Base-by-base conservation (phyloP, 306 rosid genomes). In the Vigna hirtella region DNA sequence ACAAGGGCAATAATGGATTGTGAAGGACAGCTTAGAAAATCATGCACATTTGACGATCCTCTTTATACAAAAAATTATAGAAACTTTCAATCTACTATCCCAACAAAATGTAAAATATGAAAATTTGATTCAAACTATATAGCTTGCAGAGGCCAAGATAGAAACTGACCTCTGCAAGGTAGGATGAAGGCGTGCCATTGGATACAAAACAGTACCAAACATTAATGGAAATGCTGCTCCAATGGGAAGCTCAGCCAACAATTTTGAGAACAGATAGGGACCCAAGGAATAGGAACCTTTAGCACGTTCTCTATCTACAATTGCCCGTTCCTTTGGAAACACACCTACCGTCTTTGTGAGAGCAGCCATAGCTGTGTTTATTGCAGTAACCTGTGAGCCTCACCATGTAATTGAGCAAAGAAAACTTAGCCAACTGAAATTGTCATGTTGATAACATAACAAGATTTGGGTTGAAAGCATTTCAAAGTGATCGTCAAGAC, bases 331-430 rank as follows among this genome's bases (percentile, higher is more conserved):
- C 88, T 88, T 95, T 1, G 98, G 97, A 84, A 92, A 95, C 72
- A 92, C 95, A 28, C 98, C 90, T 3, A 85, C 85, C 15, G 95
- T 95, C 89, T 95, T 95, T 73, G 97, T 95, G 78, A 95, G 97
- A 87, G 98, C 98, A 69, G 98, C 96, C 98, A 92, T 91, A 66
- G 98, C 98, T 12, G 98, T 92, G 87, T 93, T 95, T 86, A 95
- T 95, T 64, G 95, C 98, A 78, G 98, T 88, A 84, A 91, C 98
- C 98, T 95, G 93, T 70, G 75, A 85, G 57, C 20, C 43, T 16
- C 76, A 79, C 70, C 82, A 79, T 32, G 77, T 43, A 53, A 69
- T 64, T 20, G 62, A 75, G 79, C 55, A 77, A 76, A 43, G 72
- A 26, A 75, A 58, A 76, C 77, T 72, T 70, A 64, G 62, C 58